Conservation (phyloP, 2,329 filamentous ascomycete genomes). For the Penicillium vulpinum region DNA sequence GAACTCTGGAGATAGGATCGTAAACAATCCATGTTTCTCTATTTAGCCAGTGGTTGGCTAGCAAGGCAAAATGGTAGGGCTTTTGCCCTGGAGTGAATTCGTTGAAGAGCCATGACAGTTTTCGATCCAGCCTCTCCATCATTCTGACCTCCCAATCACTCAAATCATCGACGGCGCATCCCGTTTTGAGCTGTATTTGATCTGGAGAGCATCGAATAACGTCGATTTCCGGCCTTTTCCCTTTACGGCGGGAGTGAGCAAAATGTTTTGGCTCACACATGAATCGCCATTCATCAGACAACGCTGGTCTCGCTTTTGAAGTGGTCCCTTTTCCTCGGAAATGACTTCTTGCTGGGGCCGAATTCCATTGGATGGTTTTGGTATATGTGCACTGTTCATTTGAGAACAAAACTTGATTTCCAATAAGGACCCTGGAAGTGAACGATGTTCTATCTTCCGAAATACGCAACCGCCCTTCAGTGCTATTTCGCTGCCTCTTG, state of each 20-base stretch:
- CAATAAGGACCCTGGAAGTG: background rate
- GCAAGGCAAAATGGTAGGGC: constrained; percentile 41
- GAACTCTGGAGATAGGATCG: constrained; percentile 41
- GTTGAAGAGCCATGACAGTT: constrained; percentile 39
- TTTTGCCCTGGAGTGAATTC: constrained; percentile 43
- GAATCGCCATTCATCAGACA: constrained; percentile 4
- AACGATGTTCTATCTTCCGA: background rate
- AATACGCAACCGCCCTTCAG: background rate
- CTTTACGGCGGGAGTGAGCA: background rate
- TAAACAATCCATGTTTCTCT: constrained; percentile 41
- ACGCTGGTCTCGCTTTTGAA: background rate
- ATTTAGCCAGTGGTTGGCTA: constrained; percentile 47
- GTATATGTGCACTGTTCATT: background rate
- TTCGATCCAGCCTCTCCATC: constrained; percentile 38
- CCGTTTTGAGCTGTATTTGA: background rate
- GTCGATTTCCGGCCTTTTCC: background rate
- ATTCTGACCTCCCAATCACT: constrained; percentile 40
- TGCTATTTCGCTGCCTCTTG: background rate
- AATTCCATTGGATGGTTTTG: constrained; percentile 6
- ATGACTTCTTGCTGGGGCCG: background rate
- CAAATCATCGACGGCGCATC: constrained; percentile 15
- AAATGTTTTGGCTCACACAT: background rate
- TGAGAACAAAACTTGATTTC: background rate
- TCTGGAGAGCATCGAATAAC: background rate
- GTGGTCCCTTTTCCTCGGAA: background rate